These are phyloP conservation scores for Acanthamoeba lugdunensis DNA, from an alignment of 208 protist species.

Conservation along the genomic window DNA sequence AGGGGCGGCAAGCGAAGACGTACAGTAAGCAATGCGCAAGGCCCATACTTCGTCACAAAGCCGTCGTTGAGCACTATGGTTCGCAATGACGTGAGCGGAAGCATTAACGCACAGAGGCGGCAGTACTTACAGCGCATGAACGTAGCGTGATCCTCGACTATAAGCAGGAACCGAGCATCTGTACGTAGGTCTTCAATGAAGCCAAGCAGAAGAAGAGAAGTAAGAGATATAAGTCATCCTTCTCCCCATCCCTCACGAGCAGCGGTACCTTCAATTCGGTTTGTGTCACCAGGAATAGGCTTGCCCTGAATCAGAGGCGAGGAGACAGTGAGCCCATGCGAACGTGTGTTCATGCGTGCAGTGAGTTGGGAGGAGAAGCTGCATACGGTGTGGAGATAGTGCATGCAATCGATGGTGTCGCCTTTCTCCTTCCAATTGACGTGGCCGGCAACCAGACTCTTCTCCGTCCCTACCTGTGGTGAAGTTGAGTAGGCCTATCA, in stretches of 20 bases:
- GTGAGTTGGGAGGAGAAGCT: too few relatives aligned
- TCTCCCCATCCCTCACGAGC: neutral
- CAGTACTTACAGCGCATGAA: conserved; percentile 51
- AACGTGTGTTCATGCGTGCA: neutral
- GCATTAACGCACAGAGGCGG: neutral
- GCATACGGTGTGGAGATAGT: neutral
- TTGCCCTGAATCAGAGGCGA: neutral
- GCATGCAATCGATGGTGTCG: conserved; percentile 15
- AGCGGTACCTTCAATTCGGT: neutral
- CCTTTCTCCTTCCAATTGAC: conserved; percentile 31
- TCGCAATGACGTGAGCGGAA: neutral
- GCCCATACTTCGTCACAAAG: conserved; percentile 20
- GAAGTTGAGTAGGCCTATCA: neutral
- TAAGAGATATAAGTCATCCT: too few relatives aligned
- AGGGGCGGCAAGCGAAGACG: neutral
- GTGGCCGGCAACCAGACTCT: conserved; percentile 29
- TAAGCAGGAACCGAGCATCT: conserved; percentile 59
- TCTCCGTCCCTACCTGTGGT: conserved; percentile 5
- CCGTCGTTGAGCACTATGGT: conserved; percentile 50
- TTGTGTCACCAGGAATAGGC: conserved; percentile 28
- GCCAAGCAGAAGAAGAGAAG: neutral
- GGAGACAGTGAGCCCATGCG: neutral
- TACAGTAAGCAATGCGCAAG: conserved; percentile 53
- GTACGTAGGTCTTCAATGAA: neutral
- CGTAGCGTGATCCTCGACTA: conserved; percentile 57